These are phyloP conservation scores for Pseudocercospora macadamiae DNA, from an alignment of 2,329 filamentous ascomycete species.

Conservation along the genomic window DNA sequence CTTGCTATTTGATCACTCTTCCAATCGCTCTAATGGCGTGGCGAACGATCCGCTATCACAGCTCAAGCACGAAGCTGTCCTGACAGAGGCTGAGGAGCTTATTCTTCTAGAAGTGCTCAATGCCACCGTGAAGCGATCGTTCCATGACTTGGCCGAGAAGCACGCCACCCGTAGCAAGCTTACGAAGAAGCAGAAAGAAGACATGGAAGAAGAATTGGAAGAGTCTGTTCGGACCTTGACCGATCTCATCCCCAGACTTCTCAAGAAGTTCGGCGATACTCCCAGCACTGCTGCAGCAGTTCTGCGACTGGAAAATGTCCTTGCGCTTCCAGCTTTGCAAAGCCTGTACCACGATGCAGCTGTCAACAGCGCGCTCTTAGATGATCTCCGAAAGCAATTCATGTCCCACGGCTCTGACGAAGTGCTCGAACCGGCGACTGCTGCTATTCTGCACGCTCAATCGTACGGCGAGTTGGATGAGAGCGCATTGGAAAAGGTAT, in stretches of 20 bases:
- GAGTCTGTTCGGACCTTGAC: constrained; percentile 78
- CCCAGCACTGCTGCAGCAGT: constrained; percentile 85
- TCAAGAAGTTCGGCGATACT: constrained; percentile 92
- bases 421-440: constrained; percentile 81
- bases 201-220: constrained; percentile 71
- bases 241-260: constrained; percentile 75
- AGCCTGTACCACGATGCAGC: constrained; percentile 84
- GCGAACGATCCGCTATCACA: constrained; percentile 63
- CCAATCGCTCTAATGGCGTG: constrained; percentile 53
- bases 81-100: constrained; percentile 75
- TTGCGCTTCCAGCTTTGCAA: constrained; percentile 86
- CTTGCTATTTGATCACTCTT: constrained; percentile 86
- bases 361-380: constrained; percentile 77
- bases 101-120: constrained; percentile 87
- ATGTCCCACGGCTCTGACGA: constrained; percentile 84
- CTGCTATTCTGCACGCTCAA: constrained; percentile 80
- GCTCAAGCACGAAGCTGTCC: constrained; percentile 73
- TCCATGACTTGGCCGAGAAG: constrained; percentile 68
- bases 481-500: constrained; percentile 76
- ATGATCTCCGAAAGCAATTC: constrained; percentile 94
- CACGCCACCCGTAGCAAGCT: constrained; percentile 59
- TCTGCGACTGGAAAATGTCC: constrained; percentile 79
- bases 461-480: constrained; percentile 89
- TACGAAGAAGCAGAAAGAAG: constrained; percentile 62
- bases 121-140: constrained; percentile 74